Conservation (phyloP, 345 rosid genomes). For the Garcia nutans region DNA sequence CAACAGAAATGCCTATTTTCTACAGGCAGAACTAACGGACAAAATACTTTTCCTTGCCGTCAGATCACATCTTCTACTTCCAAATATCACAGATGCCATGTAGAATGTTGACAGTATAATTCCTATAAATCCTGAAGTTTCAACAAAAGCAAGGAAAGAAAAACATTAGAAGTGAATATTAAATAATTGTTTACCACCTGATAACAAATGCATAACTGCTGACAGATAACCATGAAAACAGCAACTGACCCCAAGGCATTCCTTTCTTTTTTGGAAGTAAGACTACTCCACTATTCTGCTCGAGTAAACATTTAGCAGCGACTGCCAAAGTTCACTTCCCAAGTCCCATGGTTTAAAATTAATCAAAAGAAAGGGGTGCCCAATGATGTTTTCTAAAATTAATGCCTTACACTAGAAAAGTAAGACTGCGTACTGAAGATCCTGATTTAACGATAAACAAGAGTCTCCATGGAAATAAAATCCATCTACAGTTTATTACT, state of each 20-base stretch:
- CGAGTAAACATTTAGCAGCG: neutral
- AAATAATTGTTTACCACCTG: neutral
- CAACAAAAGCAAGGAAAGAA: too few species aligned
- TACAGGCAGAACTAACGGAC: too few species aligned
- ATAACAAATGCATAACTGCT: constrained; percentile 5
- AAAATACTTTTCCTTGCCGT: too few species aligned
- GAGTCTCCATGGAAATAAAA: neutral
- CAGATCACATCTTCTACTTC: too few species aligned
- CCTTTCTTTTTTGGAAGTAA: constrained; percentile 1
- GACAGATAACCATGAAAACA: neutral
- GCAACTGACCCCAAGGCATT: neutral
- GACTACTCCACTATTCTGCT: neutral
- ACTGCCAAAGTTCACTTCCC: neutral
- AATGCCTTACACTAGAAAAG: neutral
- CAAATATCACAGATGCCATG: too few species aligned
- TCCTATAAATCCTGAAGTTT: too few species aligned
- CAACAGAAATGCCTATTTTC: too few species aligned
- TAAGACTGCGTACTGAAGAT: neutral
- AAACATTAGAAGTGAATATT: too few species aligned
- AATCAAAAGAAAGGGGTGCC: neutral
- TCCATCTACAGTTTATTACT: constrained; percentile 11
- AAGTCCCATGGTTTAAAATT: neutral
- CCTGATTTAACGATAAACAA: neutral
- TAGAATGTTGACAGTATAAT: too few species aligned
- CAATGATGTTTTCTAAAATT: neutral